Percentiles rank a stretch among this genome's conserved stretches.
Conservation (phyloP, 495 filamentous ascomycete genomes). For the Lophiotrema nucula region DNA sequence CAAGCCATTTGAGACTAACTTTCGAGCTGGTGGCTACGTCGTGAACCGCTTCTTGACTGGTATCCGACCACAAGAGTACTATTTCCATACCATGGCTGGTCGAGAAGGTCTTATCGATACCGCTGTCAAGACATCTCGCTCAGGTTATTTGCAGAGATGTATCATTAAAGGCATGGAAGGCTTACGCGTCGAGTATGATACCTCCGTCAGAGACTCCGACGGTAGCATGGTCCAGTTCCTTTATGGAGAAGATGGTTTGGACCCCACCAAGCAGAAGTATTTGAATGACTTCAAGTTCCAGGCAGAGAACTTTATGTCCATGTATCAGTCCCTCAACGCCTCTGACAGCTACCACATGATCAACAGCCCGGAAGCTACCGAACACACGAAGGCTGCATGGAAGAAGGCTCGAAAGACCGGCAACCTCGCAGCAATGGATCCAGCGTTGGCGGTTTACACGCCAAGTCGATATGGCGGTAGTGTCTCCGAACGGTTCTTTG, state of each 20-base stretch:
- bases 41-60: slow-evolving; percentile 97
- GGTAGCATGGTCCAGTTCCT: slow-evolving; percentile 92
- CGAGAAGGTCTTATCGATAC: slow-evolving; percentile 99
- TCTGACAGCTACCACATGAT: slow-evolving; percentile 51
- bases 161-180: slow-evolving; percentile 99
- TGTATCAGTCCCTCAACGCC: slow-evolving; percentile 55
- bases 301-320: slow-evolving; percentile 67
- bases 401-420: slow-evolving; percentile 74
- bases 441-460: slow-evolving; percentile 68
- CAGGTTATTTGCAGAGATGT: slow-evolving; percentile 96
- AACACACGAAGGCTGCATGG: slow-evolving; percentile 72
- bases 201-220: slow-evolving; percentile 88
- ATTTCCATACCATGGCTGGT: slow-evolving; percentile 99
- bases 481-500: slow-evolving; percentile 83
- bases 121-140: slow-evolving; percentile 95
- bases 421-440: slow-evolving; percentile 67
- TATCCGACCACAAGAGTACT: slow-evolving; percentile 95
- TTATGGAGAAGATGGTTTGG: slow-evolving; percentile 94
- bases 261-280: slow-evolving; percentile 91
- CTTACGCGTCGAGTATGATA: slow-evolving; percentile 85
- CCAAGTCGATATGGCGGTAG: slow-evolving; percentile 76
- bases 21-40: slow-evolving; percentile 92
- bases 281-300: slow-evolving; percentile 88
- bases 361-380: slow-evolving; percentile 48
- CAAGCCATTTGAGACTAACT: slow-evolving; percentile 81